These are phyloP conservation scores for Aureobasidium melanogenum DNA, from an alignment of 2,329 filamentous ascomycete genomes.

Conservation along the genomic window DNA sequence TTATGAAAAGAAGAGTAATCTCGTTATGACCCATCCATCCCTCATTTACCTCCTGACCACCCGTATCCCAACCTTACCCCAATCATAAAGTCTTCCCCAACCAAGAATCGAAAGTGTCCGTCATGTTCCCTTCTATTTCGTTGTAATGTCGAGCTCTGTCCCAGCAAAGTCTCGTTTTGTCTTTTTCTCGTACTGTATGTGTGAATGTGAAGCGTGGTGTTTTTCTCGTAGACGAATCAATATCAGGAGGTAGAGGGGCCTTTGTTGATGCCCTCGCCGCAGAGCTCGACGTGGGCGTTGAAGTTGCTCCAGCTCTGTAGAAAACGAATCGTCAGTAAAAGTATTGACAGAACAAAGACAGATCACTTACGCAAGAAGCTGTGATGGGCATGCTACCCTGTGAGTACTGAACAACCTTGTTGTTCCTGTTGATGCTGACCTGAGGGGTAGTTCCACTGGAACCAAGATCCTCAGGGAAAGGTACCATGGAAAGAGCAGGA, in stretches of 20 bases:
- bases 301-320: conserved; percentile 24
- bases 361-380: conserved; percentile 17
- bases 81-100: background rate
- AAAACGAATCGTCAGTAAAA: background rate
- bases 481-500: conserved; percentile 24
- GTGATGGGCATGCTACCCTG: conserved; percentile 23
- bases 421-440: conserved; percentile 25
- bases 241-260: background rate
- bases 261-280: conserved; percentile 21
- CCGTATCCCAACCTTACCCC: background rate
- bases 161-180: background rate
- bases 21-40: background rate
- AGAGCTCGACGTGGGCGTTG: conserved; percentile 29
- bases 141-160: background rate
- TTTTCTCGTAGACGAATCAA: background rate
- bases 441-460: conserved; percentile 21
- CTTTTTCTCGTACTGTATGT: background rate
- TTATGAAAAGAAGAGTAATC: background rate
- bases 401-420: conserved; percentile 18
- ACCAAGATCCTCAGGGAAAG: conserved; percentile 24
- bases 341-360: background rate
- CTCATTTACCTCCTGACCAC: background rate
- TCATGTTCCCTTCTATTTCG: background rate
- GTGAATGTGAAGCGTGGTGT: background rate
- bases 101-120: background rate